Percentiles rank a stretch among this genome's conserved stretches.
Conservation (phyloP, 2,329 filamentous ascomycete species). For the Penicillium sclerotigenum region DNA sequence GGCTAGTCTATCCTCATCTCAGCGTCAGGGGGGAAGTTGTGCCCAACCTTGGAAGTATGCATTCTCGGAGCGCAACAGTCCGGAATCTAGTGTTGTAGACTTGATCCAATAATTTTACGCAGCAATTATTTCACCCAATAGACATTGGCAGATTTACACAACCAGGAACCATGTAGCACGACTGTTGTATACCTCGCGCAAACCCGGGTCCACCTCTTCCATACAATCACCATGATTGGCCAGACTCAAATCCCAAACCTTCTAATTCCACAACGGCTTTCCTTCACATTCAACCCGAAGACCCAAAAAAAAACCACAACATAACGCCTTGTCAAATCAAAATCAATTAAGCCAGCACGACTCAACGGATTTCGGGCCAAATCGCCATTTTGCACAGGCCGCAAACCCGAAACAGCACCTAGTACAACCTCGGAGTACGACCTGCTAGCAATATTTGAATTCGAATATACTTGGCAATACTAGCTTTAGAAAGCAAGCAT, state of each 20-base stretch:
- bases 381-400: neutral
- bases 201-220: neutral
- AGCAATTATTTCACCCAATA: neutral
- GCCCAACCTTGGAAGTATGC: neutral
- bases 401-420: neutral
- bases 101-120: too few species aligned
- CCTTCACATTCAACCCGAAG: neutral
- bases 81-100: neutral
- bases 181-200: conserved; percentile 2
- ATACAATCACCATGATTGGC: conserved; percentile 13
- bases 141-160: neutral
- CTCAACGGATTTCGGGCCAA: neutral
- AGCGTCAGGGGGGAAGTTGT: neutral
- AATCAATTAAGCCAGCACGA: neutral
- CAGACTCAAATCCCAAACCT: conserved; percentile 8
- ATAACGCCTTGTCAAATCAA: neutral
- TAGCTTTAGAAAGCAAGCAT: conserved; percentile 17
- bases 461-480: conserved; percentile 3
- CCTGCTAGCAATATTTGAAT: conserved; percentile 1
- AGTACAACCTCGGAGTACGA: conserved; percentile 10
- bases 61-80: neutral
- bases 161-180: conserved; percentile 1
- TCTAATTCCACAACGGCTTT: conserved; percentile 11
- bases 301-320: neutral
- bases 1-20: neutral